phyloP scores from a whole-genome alignment of 805 yeast genomes.

The Cyberlindnera euphorbiae region DNA sequence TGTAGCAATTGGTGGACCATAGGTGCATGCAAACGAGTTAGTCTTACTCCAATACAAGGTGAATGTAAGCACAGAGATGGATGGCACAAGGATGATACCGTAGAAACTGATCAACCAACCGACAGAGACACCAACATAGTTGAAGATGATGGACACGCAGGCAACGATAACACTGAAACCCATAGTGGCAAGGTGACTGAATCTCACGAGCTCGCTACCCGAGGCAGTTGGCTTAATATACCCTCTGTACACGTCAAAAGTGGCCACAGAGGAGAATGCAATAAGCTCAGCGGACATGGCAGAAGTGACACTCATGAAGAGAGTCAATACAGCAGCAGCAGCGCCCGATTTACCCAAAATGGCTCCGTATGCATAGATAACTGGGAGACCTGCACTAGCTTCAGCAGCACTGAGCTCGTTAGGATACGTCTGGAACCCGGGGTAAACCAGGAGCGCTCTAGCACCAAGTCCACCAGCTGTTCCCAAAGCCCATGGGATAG shows the following conservation, averaged over 20 bases:
- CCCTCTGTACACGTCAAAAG: constrained; percentile 37
- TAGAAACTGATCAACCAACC: constrained; percentile 37
- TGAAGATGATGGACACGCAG: constrained; percentile 34
- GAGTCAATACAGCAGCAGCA: constrained; percentile 35
- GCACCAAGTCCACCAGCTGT: constrained; percentile 35
- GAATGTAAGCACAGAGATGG: constrained; percentile 29
- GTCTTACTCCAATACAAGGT: constrained; percentile 31
- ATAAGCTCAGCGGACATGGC: constrained; percentile 39
- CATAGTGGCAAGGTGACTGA: constrained; percentile 31
- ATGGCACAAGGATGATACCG: constrained; percentile 38
- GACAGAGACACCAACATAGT: constrained; percentile 37
- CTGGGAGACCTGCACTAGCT: constrained; percentile 35
- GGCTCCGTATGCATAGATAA: constrained; percentile 41
- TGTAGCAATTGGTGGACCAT: constrained; percentile 25
- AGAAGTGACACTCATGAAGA: constrained; percentile 41
- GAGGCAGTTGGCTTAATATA: constrained; percentile 37
- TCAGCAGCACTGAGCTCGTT: constrained; percentile 31
- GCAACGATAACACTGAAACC: constrained; percentile 39
- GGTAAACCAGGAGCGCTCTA: constrained; percentile 30
- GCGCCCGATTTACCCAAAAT: constrained; percentile 39
- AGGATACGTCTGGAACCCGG: constrained; percentile 39
- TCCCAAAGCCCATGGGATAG: constrained; percentile 34
- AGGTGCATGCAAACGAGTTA: constrained; percentile 16
- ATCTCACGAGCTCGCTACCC: constrained; percentile 32
- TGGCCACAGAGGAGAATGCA: constrained; percentile 35